Base-by-base conservation (phyloP, 2,329 filamentous ascomycete genomes). In the Shiraia bambusicola region DNA sequence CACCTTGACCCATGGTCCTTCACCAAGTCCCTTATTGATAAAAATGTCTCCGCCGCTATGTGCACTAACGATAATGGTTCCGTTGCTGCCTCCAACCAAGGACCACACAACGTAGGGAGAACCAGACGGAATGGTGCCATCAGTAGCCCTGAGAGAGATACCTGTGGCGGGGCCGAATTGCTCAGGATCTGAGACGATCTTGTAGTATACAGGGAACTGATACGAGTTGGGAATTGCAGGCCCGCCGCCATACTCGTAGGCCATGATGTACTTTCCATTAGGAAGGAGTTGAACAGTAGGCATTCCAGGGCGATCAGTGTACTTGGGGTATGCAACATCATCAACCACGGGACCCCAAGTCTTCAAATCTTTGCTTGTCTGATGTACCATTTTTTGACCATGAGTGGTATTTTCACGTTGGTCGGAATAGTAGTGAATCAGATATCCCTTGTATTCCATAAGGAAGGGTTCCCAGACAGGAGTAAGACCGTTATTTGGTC, bases 401-500 rank as follows among this genome's bases (percentile, higher is more conserved):
- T 87, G 73, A 1, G 71, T 70, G 1, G 60, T 46, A 49, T 81
- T 75, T 48, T 82, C 82, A 26, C 84, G 77, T 61, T 88, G 85
- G 63, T 88, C 85, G 2, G 83, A 82, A 70, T 87, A 88, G 72
- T 86, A 88, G 54, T 77, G 72, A 26, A 87, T 76, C 13, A 88
- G 68, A 37, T 79, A 72, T 38, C 78, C 74, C 41, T 84, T 68
- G 61, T 82, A 76, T 31, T 76, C 71, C 61, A 76, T 75, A 29
- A 88, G 66, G 63, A 84, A 87, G 0, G 85, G 85, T 63, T 88
- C 86, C 85, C 85, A 88, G 14, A 88, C 80, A 0, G 84, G 82
- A 0, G 82, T 84, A 27, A 81, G 63, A 1, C 81, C 84, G 56
- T 88, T 86, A 56, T 80, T 76, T 3, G 83, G 78, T 0, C 71